Evolutionary conservation across 208 protist genomes (phyloP), one percentile per base, ranked within the genome.

Genomic region (Phytomonas sp.): DNA sequence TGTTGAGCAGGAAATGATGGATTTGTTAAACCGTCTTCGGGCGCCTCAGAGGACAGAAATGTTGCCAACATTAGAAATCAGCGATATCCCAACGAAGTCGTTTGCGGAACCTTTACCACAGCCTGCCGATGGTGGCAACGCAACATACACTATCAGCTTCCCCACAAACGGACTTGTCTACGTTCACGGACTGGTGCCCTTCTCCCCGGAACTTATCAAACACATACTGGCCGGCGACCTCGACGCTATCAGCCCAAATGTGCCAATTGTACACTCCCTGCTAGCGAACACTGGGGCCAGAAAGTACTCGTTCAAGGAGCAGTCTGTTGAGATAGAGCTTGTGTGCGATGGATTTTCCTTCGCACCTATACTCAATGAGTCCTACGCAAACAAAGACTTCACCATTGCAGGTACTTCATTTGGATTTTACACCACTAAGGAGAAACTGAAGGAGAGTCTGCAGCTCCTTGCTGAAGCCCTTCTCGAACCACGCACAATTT

Each of bases 111-210:
- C 91, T 46, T n/a, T 71, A 53, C 88, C 91, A 51, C 62, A 65
- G 26, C 67, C 60, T 17, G 62, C 63, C 13, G 30, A 60, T 74
- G 69, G 33, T 36, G 51, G 62, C 65, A 56, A 37, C 17, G 53
- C 66, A 23, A 36, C 87, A 8, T 83, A 86, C 72, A 92, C 84
- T 7, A 87, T 96, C 51, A 32, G 75, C 8, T 84, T 76, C 59
- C 81, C 85, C 7, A 96, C 91, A 26, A 96, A 96, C 76, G 89
- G 91, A 11, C 76, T 97, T 32, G 89, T 95, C 56, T 97, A 97
- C 79, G 89, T 96, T 67, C 85, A 95, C 71, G 89, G 85, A 1
- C 78, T 97, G 51, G 78, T 89, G 17, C 93, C 92, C 8, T 88
- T 92, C 67, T 60, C 77, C 15, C 28, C 62, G 17, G 66, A 73